Percentiles rank a stretch among this genome's conserved stretches.
Conservation (phyloP, 1,284 basidiomycete genomes). For the Pseudozyma sp. region DNA sequence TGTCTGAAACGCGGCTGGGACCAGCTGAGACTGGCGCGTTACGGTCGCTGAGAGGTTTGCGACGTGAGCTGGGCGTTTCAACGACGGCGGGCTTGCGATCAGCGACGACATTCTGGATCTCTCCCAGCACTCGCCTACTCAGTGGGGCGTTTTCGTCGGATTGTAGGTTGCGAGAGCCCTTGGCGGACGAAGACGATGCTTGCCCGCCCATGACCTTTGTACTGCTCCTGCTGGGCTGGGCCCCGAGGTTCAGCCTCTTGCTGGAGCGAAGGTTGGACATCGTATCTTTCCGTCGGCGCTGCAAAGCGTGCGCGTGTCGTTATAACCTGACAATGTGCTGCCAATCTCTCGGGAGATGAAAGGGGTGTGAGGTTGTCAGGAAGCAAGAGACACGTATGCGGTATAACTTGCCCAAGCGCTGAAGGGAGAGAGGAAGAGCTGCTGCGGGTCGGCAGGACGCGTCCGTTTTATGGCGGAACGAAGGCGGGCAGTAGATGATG, state of each 20-base stretch:
- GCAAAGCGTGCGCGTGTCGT: background rate
- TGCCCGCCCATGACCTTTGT: background rate
- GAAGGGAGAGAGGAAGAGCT: background rate
- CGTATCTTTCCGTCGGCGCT: background rate
- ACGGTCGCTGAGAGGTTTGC: conserved; percentile 29
- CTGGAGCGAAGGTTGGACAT: conserved; percentile 21
- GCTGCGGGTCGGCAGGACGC: background rate
- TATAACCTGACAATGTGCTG: background rate
- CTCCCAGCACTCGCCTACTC: conserved; percentile 9
- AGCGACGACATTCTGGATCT: conserved; percentile 26
- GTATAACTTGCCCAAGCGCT: background rate
- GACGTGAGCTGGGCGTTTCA: conserved; percentile 5
- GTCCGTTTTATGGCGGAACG: background rate
- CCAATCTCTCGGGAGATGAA: too few species aligned
- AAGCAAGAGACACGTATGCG: background rate
- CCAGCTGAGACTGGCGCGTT: conserved; percentile 7
- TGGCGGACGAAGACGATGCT: conserved; percentile 23
- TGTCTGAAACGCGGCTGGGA: background rate
- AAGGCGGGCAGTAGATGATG: background rate
- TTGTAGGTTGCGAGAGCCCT: background rate
- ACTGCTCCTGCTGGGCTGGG: background rate
- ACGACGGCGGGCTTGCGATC: background rate
- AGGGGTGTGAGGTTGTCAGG: too few species aligned
- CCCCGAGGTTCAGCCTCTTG: background rate
- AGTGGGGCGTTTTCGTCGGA: conserved; percentile 27